Evolutionary conservation across 495 filamentous ascomycete species (phyloP).

Genomic region (Podospora fimiseda): DNA sequence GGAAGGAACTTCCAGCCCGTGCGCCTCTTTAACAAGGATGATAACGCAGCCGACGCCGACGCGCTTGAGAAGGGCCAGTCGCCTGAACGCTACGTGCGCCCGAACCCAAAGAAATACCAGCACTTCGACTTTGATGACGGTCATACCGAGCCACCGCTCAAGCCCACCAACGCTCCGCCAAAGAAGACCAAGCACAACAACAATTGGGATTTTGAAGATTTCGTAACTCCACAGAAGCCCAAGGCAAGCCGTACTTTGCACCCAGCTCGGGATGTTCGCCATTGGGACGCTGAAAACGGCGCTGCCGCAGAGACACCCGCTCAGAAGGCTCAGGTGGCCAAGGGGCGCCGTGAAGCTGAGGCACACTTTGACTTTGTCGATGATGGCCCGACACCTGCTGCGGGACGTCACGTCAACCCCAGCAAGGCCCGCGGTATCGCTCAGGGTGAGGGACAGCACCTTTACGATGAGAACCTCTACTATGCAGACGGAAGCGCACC

Average conservation of each 20-base stretch:
- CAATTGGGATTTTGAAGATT: conserved; percentile 84
- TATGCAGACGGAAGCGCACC: conserved; percentile 43
- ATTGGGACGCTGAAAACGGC: conserved; percentile 68
- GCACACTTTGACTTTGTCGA: conserved; percentile 57
- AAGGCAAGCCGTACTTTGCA: conserved; percentile 35
- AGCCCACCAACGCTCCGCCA: conserved; percentile 15
- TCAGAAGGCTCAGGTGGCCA: conserved; percentile 47
- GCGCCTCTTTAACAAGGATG: conserved; percentile 63
- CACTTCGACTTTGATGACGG: conserved; percentile 84
- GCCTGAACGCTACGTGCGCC: conserved; percentile 47
- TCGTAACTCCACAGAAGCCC: conserved; percentile 69
- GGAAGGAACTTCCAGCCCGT: conserved; percentile 64
- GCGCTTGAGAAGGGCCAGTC: conserved; percentile 31
- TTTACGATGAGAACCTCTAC: conserved; percentile 73
- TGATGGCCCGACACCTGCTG: conserved; percentile 14
- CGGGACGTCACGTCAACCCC: conserved; percentile 50
- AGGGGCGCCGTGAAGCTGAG: conserved; percentile 71
- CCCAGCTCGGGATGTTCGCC: conserved; percentile 50
- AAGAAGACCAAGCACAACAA: conserved; percentile 55
- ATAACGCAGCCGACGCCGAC: conserved; percentile 32
- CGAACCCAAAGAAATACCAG: conserved; percentile 66
- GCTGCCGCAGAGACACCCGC: conserved; percentile 53
- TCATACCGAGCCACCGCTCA: conserved; percentile 34
- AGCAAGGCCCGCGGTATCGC: conserved; percentile 35
- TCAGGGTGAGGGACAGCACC: conserved; percentile 57